Evolutionary conservation across 1,284 basidiomycete species (phyloP).

Genomic region (Ceratobasidium sp.): DNA sequence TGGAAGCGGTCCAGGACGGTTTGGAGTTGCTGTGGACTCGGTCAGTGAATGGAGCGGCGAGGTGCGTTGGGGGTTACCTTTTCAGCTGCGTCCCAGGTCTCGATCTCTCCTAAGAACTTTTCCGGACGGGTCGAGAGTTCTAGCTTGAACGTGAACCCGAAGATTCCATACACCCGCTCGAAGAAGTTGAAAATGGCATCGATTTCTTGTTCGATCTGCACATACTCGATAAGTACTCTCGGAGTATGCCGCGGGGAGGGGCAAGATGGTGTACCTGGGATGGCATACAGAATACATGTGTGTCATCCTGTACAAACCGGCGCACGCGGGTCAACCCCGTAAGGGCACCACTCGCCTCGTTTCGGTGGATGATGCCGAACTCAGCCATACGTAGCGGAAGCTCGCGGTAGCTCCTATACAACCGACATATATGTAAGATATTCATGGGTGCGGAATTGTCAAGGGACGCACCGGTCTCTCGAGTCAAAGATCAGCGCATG

Average conservation of each 20-base stretch:
- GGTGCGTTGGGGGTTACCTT: slow-evolving; percentile 61
- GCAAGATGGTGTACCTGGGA: no score
- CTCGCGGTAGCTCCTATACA: slow-evolving; percentile 81
- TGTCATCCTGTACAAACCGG: slow-evolving; percentile 97
- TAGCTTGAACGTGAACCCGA: slow-evolving; percentile 96
- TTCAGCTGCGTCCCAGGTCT: slow-evolving; percentile 92
- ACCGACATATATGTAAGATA: not conserved
- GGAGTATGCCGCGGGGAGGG: no score
- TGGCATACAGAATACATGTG: slow-evolving; percentile 97
- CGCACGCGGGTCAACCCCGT: slow-evolving; percentile 94
- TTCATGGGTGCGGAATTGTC: no score
- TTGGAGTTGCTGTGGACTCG: slow-evolving; percentile 74
- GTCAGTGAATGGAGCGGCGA: not conserved
- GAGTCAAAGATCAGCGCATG: slow-evolving; percentile 98
- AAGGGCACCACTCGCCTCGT: slow-evolving; percentile 95
- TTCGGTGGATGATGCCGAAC: slow-evolving; percentile 97
- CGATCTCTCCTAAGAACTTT: slow-evolving; percentile 90
- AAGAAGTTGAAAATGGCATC: slow-evolving; percentile 93
- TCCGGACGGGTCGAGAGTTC: slow-evolving; percentile 97
- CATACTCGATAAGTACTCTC: no score
- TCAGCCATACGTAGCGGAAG: slow-evolving; percentile 97
- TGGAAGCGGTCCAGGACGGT: slow-evolving; percentile 88
- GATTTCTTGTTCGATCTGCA: slow-evolving; percentile 89
- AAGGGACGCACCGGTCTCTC: slow-evolving; percentile 71
- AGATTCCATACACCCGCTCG: slow-evolving; percentile 92